Base-by-base conservation (phyloP, 306 rosid genomes). In the Dalbergia cultrata region DNA sequence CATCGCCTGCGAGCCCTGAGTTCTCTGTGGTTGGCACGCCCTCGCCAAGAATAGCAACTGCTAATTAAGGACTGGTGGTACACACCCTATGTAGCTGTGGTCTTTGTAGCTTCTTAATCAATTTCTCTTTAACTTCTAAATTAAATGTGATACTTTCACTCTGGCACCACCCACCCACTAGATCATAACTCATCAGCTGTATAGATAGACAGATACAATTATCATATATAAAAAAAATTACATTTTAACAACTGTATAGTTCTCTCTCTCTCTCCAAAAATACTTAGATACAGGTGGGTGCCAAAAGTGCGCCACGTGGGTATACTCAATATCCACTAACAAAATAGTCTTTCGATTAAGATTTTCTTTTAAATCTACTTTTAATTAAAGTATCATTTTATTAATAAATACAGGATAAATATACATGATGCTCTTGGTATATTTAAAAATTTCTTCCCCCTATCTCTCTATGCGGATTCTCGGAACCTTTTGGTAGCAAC, bases 1-100 rank as follows among this genome's bases (percentile, higher is more conserved):
- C 93, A 93, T 71, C 94, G 99, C 26, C 89, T 93, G 49, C 83
- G 98, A 86, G 94, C 98, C 2, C 91, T 93, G 17, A 96, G 99
- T 79, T 96, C 99, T 72, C 80, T 96, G 17, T 96, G 99, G 99
- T 10, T 86, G 88, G 87, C 92, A 22, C 94, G 99, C 26, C 93
- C 93, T 64, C 92, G 97, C 57, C 93, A 86, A 64, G 97, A 92
- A 21, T 89, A 85, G 76, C n/a, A 0, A 9, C 13, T n/a, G 60
- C 9, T 43, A 12, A 10, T 21, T 31, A 56, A 37, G 26, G 7
- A 31, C 8, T 49, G 62, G 34, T n/a, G 11, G 45, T 7, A 39
- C 52, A 56, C 53, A 70, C 47, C 52, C 19, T 47, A 67, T 21
- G 21, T 11, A 66, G 63, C 21, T 67, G 6, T 60, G 74, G 21